A percentile compares a stretch with the other conserved stretches of the same genome.
These are phyloP conservation scores for Davidsoniella neocaledoniae DNA, from an alignment of 2,329 filamentous ascomycete genomes.

Conservation along the genomic window DNA sequence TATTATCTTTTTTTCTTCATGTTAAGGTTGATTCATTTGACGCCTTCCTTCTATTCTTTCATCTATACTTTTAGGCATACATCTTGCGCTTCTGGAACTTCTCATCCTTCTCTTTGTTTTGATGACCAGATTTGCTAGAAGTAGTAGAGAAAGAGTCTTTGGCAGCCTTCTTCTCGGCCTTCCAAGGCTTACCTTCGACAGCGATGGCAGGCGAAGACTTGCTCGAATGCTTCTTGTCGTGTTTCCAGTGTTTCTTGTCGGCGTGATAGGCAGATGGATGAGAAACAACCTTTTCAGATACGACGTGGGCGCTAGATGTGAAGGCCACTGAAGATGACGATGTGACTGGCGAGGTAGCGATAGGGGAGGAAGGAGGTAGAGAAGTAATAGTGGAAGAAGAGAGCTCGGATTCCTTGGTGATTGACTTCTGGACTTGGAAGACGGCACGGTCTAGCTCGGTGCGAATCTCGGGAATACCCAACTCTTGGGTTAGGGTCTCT, in stretches of 20 bases:
- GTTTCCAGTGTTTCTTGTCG: conserved; percentile 5
- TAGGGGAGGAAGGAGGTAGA: too few relatives aligned
- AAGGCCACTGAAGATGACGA: not conserved
- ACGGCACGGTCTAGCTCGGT: conserved; percentile 61
- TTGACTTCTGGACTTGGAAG: conserved; percentile 47
- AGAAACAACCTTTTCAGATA: not conserved
- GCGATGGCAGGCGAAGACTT: too few relatives aligned
- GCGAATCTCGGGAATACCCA: conserved; percentile 53
- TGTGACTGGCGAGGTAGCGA: too few relatives aligned
- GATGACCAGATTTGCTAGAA: too few relatives aligned
- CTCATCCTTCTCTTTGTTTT: not conserved
- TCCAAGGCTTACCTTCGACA: not conserved
- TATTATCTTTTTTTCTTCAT: not conserved
- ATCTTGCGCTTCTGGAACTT: conserved; percentile 3
- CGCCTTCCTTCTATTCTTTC: not conserved
- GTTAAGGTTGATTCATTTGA: not conserved
- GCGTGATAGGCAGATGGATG: not conserved
- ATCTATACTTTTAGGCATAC: not conserved
- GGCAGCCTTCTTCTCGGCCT: conserved; percentile 1
- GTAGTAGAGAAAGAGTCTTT: too few relatives aligned
- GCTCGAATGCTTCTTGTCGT: not conserved
- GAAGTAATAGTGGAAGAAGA: not conserved
- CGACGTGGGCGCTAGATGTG: not conserved
- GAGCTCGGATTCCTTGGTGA: conserved; percentile 21
- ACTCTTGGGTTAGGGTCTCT: conserved; percentile 26